Conservation (phyloP, 306 rosid genomes). For the Inga oerstediana region DNA sequence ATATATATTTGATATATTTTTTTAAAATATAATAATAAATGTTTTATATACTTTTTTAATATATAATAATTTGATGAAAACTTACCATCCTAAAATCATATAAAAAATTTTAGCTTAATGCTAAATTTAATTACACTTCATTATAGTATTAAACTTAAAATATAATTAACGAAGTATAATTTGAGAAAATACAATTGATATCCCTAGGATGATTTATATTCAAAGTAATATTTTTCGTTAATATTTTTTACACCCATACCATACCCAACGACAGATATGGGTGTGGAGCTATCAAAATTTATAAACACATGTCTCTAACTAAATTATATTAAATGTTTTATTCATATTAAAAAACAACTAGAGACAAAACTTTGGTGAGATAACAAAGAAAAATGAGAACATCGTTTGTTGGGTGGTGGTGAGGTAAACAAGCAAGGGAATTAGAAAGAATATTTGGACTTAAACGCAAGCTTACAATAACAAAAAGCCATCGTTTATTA, state of each 20-base stretch:
- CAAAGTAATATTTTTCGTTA: background rate
- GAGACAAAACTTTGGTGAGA: constrained; percentile 24
- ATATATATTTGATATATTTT: background rate
- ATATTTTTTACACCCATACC: background rate
- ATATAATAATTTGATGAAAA: background rate
- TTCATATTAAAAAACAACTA: background rate
- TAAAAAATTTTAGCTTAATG: background rate
- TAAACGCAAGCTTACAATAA: background rate
- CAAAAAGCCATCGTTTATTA: background rate
- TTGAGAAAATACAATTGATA: background rate
- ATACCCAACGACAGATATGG: background rate
- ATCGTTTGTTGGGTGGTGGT: constrained; percentile 6
- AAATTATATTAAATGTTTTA: background rate
- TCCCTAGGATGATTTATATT: background rate
- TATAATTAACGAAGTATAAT: background rate
- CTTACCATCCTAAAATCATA: background rate
- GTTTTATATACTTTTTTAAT: background rate
- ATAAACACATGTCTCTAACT: background rate
- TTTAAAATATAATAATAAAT: background rate
- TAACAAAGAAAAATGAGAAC: background rate
- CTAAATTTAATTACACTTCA: background rate
- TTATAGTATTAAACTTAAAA: background rate
- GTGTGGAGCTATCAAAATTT: background rate
- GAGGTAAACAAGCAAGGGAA: background rate
- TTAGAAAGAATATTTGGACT: background rate